Evolutionary conservation across 2,329 filamentous ascomycete species (phyloP).

Genomic region (Zelopaecilomyces penicillatus): DNA sequence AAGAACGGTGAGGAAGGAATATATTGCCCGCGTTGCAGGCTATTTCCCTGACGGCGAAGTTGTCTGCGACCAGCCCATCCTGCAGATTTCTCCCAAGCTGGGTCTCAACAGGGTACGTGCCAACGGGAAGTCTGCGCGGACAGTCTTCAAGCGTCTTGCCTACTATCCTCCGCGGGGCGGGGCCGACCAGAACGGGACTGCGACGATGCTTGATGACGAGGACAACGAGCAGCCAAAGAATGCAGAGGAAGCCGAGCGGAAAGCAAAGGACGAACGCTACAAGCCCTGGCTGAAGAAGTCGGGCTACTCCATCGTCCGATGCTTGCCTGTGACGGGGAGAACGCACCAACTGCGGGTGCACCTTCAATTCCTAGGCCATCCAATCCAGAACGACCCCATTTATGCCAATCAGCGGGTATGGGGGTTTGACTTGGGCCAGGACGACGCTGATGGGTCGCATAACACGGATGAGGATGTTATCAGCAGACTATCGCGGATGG

Average conservation of each 20-base stretch:
- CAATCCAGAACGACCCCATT: slow-evolving; percentile 95
- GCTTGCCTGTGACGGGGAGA: slow-evolving; percentile 82
- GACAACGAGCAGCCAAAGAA: slow-evolving; percentile 17
- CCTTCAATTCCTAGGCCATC: slow-evolving; percentile 86
- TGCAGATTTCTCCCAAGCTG: slow-evolving; percentile 90
- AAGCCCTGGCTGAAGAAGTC: slow-evolving; percentile 46
- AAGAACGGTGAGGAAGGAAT: slow-evolving; percentile 87
- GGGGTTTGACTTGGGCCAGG: slow-evolving; percentile 65
- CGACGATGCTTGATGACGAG: slow-evolving; percentile 4
- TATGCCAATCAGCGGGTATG: slow-evolving; percentile 94
- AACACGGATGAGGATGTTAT: slow-evolving; percentile 88
- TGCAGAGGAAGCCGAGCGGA: slow-evolving; percentile 4
- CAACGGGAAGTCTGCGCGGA: slow-evolving; percentile 81
- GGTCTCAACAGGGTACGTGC: slow-evolving; percentile 91
- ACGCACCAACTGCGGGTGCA: slow-evolving; percentile 95
- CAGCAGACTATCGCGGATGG: slow-evolving; percentile 76
- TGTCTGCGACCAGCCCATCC: slow-evolving; percentile 86
- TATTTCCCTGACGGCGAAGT: slow-evolving; percentile 87
- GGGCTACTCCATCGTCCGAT: slow-evolving; percentile 92
- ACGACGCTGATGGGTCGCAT: slow-evolving; percentile 54
- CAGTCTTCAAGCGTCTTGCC: slow-evolving; percentile 85
- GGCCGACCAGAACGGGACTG: slow-evolving; percentile 7
- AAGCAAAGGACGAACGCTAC: slow-evolving; percentile 13
- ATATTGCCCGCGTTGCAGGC: slow-evolving; percentile 83
- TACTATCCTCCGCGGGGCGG: slow-evolving; percentile 62